A percentile compares a stretch with the other conserved stretches of the same genome.
Conservation (phyloP, 306 rosid genomes). For the Gynostemma pentaphyllum region DNA sequence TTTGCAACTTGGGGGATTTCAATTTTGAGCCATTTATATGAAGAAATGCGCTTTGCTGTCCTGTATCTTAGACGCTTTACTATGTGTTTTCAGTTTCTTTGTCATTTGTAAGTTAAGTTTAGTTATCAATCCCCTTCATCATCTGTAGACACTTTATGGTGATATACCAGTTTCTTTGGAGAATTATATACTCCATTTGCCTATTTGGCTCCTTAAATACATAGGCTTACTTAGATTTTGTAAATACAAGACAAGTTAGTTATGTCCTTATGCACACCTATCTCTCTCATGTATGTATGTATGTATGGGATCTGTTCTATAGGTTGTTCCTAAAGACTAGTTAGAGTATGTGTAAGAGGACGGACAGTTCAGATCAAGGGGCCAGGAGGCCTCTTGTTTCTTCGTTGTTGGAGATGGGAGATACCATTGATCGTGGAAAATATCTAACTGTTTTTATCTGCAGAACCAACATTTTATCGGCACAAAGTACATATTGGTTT, state of each 20-base stretch:
- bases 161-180: background rate
- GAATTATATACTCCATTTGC: no score
- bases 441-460: background rate
- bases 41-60: background rate
- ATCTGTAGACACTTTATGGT: background rate
- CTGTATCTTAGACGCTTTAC: background rate
- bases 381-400: background rate
- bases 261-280: no score
- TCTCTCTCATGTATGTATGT: no score
- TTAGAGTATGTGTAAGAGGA: background rate
- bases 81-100: background rate
- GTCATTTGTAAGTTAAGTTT: background rate
- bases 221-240: background rate
- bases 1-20: background rate
- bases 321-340: no score
- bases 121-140: background rate
- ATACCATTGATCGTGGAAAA: background rate
- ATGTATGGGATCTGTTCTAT: no score
- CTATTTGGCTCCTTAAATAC: background rate
- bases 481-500: background rate
- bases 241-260: background rate
- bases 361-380: background rate
- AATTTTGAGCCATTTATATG: background rate
- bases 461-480: background rate
- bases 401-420: background rate